Conservation (phyloP, 495 filamentous ascomycete species). For the Pseudoneurospora amorphoporcata region DNA sequence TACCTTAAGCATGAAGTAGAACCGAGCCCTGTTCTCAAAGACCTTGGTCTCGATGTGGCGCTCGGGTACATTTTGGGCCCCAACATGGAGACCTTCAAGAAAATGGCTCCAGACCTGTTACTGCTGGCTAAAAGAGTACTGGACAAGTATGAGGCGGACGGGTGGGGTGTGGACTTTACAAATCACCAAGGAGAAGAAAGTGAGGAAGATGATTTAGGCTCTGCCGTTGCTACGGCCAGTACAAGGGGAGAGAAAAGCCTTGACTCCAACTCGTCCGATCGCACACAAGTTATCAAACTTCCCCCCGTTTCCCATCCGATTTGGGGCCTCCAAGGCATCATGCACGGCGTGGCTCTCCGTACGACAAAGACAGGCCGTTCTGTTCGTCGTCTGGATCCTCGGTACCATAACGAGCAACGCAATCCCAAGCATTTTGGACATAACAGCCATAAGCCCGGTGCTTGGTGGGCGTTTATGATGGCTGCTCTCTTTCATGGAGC, state of each 20-base stretch:
- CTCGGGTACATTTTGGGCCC: not conserved
- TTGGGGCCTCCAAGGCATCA: conserved; percentile 25
- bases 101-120: not conserved
- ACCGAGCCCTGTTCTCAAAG: not conserved
- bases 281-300: not conserved
- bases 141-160: not conserved
- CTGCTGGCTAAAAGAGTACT: not conserved
- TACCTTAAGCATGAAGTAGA: not conserved
- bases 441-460: conserved; percentile 34
- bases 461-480: conserved; percentile 42
- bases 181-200: not conserved
- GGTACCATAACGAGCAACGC: conserved; percentile 2
- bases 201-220: not conserved
- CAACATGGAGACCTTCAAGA: not conserved
- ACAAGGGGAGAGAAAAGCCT: not conserved
- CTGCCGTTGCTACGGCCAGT: not conserved
- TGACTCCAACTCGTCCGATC: not conserved
- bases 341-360: conserved; percentile 27
- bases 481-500: conserved; percentile 40
- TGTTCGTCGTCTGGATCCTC: conserved; percentile 20
- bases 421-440: conserved; percentile 32
- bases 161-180: not conserved
- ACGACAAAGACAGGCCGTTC: not conserved
- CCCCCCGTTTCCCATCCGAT: conserved; percentile 19
- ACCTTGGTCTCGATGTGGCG: not conserved